These are phyloP conservation scores for Aegilops longissima DNA, from an alignment of 176 grass and related monocot genomes.

Conservation along the genomic window DNA sequence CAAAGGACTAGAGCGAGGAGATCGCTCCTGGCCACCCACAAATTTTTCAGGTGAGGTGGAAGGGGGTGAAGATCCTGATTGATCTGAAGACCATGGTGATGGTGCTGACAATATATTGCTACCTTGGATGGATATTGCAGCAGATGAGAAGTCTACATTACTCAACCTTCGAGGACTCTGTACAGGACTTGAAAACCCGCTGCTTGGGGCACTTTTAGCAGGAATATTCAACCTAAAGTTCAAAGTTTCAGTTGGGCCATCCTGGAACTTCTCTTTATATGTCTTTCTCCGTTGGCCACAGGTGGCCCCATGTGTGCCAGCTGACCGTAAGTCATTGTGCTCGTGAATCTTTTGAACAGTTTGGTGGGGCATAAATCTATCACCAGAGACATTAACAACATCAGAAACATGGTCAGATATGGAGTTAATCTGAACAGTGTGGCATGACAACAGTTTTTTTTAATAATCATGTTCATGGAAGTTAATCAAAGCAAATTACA, in stretches of 20 bases:
- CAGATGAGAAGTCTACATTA: conserved; percentile 49
- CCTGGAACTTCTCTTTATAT: conserved; percentile 53
- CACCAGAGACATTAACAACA: conserved; percentile 14
- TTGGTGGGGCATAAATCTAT: conserved; percentile 34
- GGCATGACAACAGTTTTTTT: background rate
- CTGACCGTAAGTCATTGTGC: conserved; percentile 24
- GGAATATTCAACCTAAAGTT: conserved; percentile 67
- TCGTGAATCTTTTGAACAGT: conserved; percentile 33
- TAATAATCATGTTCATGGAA: background rate
- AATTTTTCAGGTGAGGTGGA: conserved; percentile 56
- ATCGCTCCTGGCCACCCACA: conserved; percentile 43
- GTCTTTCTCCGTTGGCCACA: conserved; percentile 47
- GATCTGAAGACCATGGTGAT: conserved; percentile 51
- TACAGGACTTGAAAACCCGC: conserved; percentile 74
- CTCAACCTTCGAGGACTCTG: conserved; percentile 57
- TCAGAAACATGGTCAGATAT: conserved; percentile 11
- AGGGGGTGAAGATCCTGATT: conserved; percentile 39
- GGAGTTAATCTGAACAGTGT: background rate
- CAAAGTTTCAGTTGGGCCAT: conserved; percentile 43
- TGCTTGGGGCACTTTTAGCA: conserved; percentile 75
- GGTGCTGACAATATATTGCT: conserved; percentile 47
- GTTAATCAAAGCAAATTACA: conserved; percentile 10
- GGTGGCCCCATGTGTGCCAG: conserved; percentile 32
- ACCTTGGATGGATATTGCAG: conserved; percentile 36
- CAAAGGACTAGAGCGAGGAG: conserved; percentile 57